Conservation (phyloP, 441 rosid species). For the Adansonia madagascariensis region DNA sequence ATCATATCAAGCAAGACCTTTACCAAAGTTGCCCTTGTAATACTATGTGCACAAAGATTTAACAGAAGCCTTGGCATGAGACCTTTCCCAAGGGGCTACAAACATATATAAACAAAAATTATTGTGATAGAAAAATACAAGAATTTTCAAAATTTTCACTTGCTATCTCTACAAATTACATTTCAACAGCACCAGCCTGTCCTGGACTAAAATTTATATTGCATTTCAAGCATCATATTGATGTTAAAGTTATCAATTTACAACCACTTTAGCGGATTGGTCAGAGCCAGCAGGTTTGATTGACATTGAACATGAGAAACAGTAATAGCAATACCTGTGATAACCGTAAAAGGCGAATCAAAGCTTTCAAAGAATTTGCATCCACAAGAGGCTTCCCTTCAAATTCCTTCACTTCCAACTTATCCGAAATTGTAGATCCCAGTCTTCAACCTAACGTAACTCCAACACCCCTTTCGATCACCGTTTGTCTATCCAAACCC, state of each 20-base stretch:
- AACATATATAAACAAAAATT: constrained; percentile 31
- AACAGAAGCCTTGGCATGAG: constrained; percentile 89
- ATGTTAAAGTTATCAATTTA: not conserved
- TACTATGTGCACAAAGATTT: constrained; percentile 85
- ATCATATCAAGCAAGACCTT: constrained; percentile 80
- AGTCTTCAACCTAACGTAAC: constrained; percentile 77
- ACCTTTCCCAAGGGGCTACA: constrained; percentile 94
- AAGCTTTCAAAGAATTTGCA: constrained; percentile 74
- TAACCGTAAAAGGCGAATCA: constrained; percentile 77
- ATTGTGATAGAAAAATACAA: constrained; percentile 31
- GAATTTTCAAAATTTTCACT: no score
- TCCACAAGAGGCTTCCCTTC: constrained; percentile 92
- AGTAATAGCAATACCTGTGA: constrained; percentile 65
- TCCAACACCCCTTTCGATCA: constrained; percentile 97
- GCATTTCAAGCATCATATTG: not conserved
- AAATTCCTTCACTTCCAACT: constrained; percentile 72
- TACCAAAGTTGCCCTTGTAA: constrained; percentile 76
- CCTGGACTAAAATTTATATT: not conserved
- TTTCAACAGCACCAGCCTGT: not conserved
- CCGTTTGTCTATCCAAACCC: constrained; percentile 90
- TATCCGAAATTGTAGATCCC: constrained; percentile 63
- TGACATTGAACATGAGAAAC: constrained; percentile 23
- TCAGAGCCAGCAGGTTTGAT: constrained; percentile 12
- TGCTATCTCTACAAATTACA: not conserved
- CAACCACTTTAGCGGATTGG: constrained; percentile 18